These are phyloP conservation scores for Talaromyces nanjingensis DNA, from an alignment of 495 filamentous ascomycete species.

Conservation along the genomic window DNA sequence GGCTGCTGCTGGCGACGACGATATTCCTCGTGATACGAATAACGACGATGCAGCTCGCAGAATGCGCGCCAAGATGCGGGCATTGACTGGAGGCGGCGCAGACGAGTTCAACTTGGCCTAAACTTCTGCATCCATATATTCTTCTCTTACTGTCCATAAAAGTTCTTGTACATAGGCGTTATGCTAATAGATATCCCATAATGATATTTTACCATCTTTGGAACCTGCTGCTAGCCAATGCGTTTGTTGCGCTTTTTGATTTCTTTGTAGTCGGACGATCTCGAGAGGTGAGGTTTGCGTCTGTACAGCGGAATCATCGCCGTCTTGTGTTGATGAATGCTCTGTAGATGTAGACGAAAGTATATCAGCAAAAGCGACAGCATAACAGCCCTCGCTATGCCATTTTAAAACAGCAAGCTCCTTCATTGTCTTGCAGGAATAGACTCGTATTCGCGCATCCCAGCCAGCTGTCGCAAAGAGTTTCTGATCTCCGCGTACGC, in stretches of 20 bases:
- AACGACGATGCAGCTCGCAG: constrained; percentile 59
- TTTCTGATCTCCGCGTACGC: constrained; percentile 71
- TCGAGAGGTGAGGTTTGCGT: constrained; percentile 24
- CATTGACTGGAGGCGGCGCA: constrained; percentile 53
- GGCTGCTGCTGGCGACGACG: constrained; percentile 31
- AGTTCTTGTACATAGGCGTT: constrained; percentile 16
- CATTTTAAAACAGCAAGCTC: constrained; percentile 94
- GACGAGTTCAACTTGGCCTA: constrained; percentile 87
- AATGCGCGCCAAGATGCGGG: constrained; percentile 78
- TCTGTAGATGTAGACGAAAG: background rate
- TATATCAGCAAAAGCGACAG: constrained; percentile 66
- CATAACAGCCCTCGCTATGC: constrained; percentile 86
- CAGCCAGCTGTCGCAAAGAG: constrained; percentile 91
- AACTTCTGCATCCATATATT: background rate
- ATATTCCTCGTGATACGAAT: constrained; percentile 30
- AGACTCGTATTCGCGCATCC: constrained; percentile 77
- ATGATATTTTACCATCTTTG: constrained; percentile 91
- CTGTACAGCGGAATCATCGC: background rate
- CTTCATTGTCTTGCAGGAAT: constrained; percentile 71
- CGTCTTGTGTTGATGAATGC: background rate
- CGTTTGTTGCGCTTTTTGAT: constrained; percentile 55
- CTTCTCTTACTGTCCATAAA: constrained; percentile 11
- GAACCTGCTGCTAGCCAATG: constrained; percentile 90
- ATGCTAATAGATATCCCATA: constrained; percentile 87
- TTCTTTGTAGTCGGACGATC: constrained; percentile 54